A percentile compares a stretch with the other conserved stretches of the same genome.
phyloP scores from a whole-genome alignment of 176 grass and related monocot species.

The Urochloa ruziziensis region DNA sequence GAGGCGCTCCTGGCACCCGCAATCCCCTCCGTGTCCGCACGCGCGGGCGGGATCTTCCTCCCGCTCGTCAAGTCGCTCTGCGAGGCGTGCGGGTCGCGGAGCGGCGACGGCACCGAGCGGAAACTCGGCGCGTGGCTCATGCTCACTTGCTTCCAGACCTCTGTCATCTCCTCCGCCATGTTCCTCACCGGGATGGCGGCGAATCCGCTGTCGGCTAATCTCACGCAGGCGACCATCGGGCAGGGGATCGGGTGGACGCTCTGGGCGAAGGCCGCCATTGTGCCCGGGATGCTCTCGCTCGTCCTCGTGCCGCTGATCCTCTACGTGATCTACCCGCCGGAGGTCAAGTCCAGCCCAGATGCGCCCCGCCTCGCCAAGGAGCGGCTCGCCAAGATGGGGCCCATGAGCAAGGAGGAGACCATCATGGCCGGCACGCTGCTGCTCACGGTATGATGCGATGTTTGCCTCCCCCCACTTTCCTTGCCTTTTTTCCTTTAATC shows the following conservation, averaged over 20 bases:
- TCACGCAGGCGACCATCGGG: conserved; percentile 65
- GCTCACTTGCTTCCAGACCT: conserved; percentile 98
- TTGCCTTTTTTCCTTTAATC: neutral
- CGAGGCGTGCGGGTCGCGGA: conserved; percentile 72
- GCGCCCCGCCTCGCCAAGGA: conserved; percentile 86
- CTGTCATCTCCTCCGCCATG: conserved; percentile 88
- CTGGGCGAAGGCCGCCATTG: conserved; percentile 90
- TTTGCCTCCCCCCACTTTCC: neutral
- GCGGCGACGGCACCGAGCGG: conserved; percentile 66
- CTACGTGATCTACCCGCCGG: conserved; percentile 87
- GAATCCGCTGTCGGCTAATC: conserved; percentile 84
- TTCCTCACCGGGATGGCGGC: conserved; percentile 96
- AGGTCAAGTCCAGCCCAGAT: conserved; percentile 82
- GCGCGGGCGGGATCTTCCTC: conserved; percentile 88
- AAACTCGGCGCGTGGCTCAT: conserved; percentile 91
- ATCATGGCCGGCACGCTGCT: conserved; percentile 82
- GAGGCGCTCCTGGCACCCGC: conserved; percentile 90
- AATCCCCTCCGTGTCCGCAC: conserved; percentile 84
- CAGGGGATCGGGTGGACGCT: conserved; percentile 88
- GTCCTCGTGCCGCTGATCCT: conserved; percentile 77
- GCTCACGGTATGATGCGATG: conserved; percentile 62
- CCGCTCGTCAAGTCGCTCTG: conserved; percentile 92
- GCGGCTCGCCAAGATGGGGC: conserved; percentile 77
- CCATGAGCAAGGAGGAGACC: conserved; percentile 80
- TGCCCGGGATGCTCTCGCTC: conserved; percentile 75